Evolutionary conservation across 1,139 yeast species (phyloP).

Genomic region (Suhomyces guaymorum): DNA sequence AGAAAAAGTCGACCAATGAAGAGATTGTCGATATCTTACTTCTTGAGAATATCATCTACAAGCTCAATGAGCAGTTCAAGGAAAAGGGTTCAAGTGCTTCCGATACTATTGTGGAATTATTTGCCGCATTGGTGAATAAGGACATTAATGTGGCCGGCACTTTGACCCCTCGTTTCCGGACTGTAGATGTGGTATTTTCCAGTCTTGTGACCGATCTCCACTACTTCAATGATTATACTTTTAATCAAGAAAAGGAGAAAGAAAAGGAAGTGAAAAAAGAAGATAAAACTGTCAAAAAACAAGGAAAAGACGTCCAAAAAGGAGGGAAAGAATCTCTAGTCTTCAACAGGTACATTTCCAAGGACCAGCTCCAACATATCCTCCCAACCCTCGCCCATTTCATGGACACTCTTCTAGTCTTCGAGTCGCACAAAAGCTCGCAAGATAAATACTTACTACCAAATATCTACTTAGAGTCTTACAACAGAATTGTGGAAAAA

Average conservation of each 20-base stretch:
- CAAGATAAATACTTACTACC: conserved; percentile 20
- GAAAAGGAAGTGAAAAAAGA: conserved; percentile 11
- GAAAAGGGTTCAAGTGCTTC: conserved; percentile 23
- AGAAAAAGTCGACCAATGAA: conserved; percentile 10
- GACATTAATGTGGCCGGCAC: conserved; percentile 19
- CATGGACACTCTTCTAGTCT: conserved; percentile 26
- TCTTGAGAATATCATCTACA: conserved; percentile 38
- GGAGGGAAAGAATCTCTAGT: conserved; percentile 22
- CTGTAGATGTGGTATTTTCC: conserved; percentile 33
- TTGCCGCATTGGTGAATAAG: conserved; percentile 24
- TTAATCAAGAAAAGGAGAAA: conserved; percentile 21
- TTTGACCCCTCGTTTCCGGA: conserved; percentile 26
- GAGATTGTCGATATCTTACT: conserved; percentile 26
- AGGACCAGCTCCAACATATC: conserved; percentile 24
- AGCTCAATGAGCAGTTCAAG: conserved; percentile 29
- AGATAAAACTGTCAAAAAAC: conserved; percentile 12
- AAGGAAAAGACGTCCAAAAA: too few relatives aligned
- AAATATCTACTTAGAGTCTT: conserved; percentile 27
- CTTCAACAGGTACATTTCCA: conserved; percentile 26
- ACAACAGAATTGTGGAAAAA: conserved; percentile 26
- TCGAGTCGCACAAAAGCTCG: conserved; percentile 18
- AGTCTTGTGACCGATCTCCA: conserved; percentile 37
- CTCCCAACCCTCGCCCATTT: conserved; percentile 19
- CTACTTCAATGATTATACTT: conserved; percentile 36
- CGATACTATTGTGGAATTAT: conserved; percentile 25